phyloP scores from a whole-genome alignment of 441 rosid genomes.

The Macaranga tanarius region DNA sequence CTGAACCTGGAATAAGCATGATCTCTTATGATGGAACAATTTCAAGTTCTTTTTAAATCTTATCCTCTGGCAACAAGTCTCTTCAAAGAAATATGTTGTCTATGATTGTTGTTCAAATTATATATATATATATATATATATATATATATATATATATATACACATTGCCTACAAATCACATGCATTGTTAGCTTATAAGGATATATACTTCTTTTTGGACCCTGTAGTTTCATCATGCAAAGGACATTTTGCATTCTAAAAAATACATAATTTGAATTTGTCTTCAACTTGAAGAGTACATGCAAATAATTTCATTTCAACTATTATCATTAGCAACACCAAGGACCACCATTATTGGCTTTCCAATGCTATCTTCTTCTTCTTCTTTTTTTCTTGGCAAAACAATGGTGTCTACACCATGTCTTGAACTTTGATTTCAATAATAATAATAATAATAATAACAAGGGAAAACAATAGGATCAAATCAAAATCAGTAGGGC shows the following conservation, averaged over 20 bases:
- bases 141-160: too few species aligned
- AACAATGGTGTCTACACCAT: background rate
- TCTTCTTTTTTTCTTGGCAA: background rate
- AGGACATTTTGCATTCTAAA: conserved; percentile 1
- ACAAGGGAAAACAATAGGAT: conserved; percentile 10
- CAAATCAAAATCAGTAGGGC: background rate
- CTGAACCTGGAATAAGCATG: background rate
- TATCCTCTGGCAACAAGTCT: background rate
- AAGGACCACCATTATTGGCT: background rate
- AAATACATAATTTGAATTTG: background rate
- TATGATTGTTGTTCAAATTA: too few species aligned
- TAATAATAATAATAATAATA: too few species aligned
- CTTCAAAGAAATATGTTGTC: background rate
- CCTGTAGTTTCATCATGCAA: conserved; percentile 1
- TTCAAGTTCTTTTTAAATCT: background rate
- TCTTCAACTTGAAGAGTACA: conserved; percentile 9
- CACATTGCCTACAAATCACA: background rate
- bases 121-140: too few species aligned
- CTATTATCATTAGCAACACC: background rate
- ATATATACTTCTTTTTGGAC: background rate
- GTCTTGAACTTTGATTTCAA: background rate
- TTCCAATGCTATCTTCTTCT: background rate
- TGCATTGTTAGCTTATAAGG: background rate
- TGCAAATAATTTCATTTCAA: background rate
- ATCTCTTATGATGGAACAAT: background rate